Percentiles rank a stretch among this genome's conserved stretches.
Evolutionary conservation across 2,329 filamentous ascomycete genomes (phyloP).

Genomic region (Botrytis squamosa): DNA sequence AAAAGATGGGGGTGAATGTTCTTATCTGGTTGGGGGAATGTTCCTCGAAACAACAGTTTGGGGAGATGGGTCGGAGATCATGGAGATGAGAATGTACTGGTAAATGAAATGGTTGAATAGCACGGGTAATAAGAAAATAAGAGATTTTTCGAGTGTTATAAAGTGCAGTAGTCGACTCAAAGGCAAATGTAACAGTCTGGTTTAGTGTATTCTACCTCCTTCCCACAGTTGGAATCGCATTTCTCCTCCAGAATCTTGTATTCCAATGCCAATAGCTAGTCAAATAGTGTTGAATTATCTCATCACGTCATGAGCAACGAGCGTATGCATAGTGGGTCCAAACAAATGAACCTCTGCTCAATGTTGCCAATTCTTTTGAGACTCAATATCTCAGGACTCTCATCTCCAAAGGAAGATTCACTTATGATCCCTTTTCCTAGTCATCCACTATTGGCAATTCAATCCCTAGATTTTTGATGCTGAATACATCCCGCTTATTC

Average conservation of each 20-base stretch:
- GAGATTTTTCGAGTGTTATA: neutral
- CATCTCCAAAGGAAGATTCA: neutral
- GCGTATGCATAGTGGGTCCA: neutral
- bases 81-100: no score
- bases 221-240: neutral
- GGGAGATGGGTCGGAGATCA: no score
- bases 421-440: neutral
- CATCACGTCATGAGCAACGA: neutral
- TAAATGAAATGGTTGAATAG: neutral
- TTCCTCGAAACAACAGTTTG: neutral
- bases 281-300: neutral
- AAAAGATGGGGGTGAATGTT: constrained; percentile 1
- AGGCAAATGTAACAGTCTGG: neutral
- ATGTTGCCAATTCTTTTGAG: neutral
- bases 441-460: neutral
- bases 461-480: neutral
- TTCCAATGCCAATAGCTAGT: neutral
- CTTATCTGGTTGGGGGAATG: constrained; percentile 31
- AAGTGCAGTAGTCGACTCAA: neutral
- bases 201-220: neutral
- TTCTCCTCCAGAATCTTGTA: neutral
- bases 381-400: neutral
- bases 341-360: neutral
- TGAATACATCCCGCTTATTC: neutral
- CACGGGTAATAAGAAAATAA: neutral